Evolutionary conservation across 306 rosid species (phyloP).

Genomic region (Prunus mongolica): DNA sequence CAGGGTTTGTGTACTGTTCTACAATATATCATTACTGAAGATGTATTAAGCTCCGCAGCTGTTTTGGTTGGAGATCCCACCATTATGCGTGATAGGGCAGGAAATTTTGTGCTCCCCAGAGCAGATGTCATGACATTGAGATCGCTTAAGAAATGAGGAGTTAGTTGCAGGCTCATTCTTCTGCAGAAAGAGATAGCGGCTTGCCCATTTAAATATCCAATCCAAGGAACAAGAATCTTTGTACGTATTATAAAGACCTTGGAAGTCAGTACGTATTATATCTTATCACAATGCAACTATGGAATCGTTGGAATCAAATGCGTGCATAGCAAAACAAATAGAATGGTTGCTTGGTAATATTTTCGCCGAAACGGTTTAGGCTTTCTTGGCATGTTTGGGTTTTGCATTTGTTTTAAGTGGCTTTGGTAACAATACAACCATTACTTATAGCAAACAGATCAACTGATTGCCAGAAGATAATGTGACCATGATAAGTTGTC

Average conservation of each 20-base stretch:
- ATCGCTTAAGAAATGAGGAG: conserved; percentile 95
- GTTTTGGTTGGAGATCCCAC: conserved; percentile 94
- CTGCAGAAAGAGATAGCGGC: conserved; percentile 48
- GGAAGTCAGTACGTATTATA: neutral
- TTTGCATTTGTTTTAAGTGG: no score
- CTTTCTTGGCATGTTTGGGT: no score
- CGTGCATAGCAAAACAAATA: no score
- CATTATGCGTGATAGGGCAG: conserved; percentile 84
- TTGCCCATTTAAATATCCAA: no score
- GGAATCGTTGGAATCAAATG: neutral
- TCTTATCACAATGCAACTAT: no score
- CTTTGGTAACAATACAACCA: no score
- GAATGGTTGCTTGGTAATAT: neutral
- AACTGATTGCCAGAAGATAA: neutral
- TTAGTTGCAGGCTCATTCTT: conserved; percentile 87
- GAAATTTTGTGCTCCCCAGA: conserved; percentile 96
- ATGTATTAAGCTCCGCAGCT: conserved; percentile 41
- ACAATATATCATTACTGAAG: neutral
- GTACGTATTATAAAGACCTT: neutral
- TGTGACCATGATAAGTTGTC: no score
- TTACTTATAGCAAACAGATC: neutral
- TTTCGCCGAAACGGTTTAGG: neutral
- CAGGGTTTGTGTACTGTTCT: conserved; percentile 48
- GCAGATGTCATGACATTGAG: conserved; percentile 98
- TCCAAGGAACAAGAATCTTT: neutral